phyloP scores from a whole-genome alignment of 1,139 yeast species.

The Debaryomyces nepalensis region DNA sequence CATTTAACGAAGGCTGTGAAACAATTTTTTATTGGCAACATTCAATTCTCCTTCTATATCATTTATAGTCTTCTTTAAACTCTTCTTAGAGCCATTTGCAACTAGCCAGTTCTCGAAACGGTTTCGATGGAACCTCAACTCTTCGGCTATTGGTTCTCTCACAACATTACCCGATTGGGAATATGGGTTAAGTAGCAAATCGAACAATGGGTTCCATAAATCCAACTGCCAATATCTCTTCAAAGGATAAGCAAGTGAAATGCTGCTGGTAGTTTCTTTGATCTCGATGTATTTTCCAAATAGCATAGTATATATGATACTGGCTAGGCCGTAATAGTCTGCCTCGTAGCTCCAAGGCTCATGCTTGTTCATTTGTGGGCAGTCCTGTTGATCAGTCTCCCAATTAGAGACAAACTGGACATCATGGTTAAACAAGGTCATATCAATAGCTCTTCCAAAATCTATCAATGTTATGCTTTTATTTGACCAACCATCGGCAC shows the following conservation, averaged over 20 bases:
- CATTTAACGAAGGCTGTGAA: slow-evolving; percentile 7
- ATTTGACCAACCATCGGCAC: slow-evolving; percentile 51
- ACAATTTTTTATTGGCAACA: slow-evolving; percentile 18
- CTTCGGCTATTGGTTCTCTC: slow-evolving; percentile 45
- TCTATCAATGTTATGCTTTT: slow-evolving; percentile 74
- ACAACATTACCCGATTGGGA: slow-evolving; percentile 13
- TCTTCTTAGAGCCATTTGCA: slow-evolving; percentile 23
- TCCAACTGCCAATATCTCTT: slow-evolving; percentile 81
- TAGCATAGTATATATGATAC: slow-evolving; percentile 71
- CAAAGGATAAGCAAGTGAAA: slow-evolving; percentile 46
- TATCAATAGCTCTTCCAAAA: slow-evolving; percentile 82
- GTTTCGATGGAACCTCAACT: slow-evolving; percentile 40
- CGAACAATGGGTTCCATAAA: slow-evolving; percentile 74
- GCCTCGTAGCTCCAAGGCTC: slow-evolving; percentile 79
- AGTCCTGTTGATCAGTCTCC: slow-evolving; percentile 74
- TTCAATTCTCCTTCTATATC: slow-evolving; percentile 30
- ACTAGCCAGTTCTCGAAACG: slow-evolving; percentile 52
- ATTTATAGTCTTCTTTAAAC: slow-evolving; percentile 24
- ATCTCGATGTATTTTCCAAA: slow-evolving; percentile 68
- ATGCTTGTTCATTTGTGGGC: slow-evolving; percentile 69
- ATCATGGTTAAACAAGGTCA: slow-evolving; percentile 53
- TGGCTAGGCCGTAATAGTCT: slow-evolving; percentile 86
- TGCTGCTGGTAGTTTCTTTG: slow-evolving; percentile 27
- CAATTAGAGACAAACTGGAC: slow-evolving; percentile 64
- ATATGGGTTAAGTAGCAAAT: slow-evolving; percentile 65